phyloP scores from a whole-genome alignment of 176 grass and related monocot species.

The Carex myosuroides region DNA sequence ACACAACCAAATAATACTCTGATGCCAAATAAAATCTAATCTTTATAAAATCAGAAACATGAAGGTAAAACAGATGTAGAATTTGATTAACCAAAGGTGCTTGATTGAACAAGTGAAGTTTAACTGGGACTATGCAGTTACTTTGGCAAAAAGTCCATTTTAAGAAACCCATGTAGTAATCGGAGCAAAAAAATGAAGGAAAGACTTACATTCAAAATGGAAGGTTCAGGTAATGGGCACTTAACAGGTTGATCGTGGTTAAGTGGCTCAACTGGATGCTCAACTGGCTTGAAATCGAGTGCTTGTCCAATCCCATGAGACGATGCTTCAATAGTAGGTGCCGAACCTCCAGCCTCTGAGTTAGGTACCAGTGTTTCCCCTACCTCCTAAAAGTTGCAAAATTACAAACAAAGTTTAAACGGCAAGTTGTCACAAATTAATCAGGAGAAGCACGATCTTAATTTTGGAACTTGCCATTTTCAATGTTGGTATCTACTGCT shows the following conservation, averaged over 20 bases:
- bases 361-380: constrained; percentile 48
- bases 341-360: constrained; percentile 29
- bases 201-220: constrained; percentile 81
- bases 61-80: not conserved
- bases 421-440: not conserved
- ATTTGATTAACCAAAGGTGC: not conserved
- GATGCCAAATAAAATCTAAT: not conserved
- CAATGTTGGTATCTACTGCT: not conserved
- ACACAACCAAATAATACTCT: not conserved
- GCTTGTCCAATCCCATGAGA: constrained; percentile 52
- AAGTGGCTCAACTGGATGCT: constrained; percentile 74
- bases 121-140: not conserved
- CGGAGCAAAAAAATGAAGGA: not conserved
- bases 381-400: constrained; percentile 39
- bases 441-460: not conserved
- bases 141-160: not conserved
- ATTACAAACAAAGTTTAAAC: constrained; percentile 1
- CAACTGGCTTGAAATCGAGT: constrained; percentile 77
- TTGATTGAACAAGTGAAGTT: not conserved
- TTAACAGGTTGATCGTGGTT: constrained; percentile 80
- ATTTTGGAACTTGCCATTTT: not conserved
- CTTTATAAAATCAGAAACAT: not conserved
- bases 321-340: constrained; percentile 22
- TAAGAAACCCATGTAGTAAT: not conserved
- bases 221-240: constrained; percentile 87